Conservation (phyloP, 805 yeast genomes). For the Candida endomychidarum region DNA sequence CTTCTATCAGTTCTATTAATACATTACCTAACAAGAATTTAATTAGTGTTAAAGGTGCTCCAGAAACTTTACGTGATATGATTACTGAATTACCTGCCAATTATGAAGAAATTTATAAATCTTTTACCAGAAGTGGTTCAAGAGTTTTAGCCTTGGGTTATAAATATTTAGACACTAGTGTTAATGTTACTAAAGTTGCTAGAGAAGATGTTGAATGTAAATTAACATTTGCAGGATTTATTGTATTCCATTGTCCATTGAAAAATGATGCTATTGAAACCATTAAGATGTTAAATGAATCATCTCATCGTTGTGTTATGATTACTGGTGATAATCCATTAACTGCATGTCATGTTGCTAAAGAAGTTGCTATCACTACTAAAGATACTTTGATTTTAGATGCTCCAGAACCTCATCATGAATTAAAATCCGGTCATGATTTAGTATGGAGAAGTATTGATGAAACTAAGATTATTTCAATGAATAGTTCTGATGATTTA, state of each 20-base stretch:
- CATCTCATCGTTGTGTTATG: constrained; percentile 95
- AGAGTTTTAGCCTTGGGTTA: constrained; percentile 95
- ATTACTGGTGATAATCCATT: constrained; percentile 98
- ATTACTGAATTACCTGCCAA: constrained; percentile 65
- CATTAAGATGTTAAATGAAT: constrained; percentile 87
- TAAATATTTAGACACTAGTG: constrained; percentile 59
- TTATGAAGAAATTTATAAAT: constrained; percentile 83
- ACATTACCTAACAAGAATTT: constrained; percentile 51
- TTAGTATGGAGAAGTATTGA: constrained; percentile 84
- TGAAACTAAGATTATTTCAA: constrained; percentile 70
- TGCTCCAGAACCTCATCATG: constrained; percentile 70
- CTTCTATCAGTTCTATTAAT: constrained; percentile 69
- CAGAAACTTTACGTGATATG: constrained; percentile 88
- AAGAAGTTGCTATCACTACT: constrained; percentile 84
- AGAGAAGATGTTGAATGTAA: constrained; percentile 77
- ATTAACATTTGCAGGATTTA: constrained; percentile 83
- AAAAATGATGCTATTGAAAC: constrained; percentile 91
- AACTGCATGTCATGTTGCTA: constrained; percentile 97
- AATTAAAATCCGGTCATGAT: constrained; percentile 44
- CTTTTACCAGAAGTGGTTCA: constrained; percentile 92
- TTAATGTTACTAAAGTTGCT: constrained; percentile 53
- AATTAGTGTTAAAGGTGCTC: constrained; percentile 96
- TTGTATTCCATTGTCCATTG: constrained; percentile 96
- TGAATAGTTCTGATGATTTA: constrained; percentile 57
- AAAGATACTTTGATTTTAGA: constrained; percentile 85